phyloP scores from a whole-genome alignment of 116 monocot species.

The Iris pallida region DNA sequence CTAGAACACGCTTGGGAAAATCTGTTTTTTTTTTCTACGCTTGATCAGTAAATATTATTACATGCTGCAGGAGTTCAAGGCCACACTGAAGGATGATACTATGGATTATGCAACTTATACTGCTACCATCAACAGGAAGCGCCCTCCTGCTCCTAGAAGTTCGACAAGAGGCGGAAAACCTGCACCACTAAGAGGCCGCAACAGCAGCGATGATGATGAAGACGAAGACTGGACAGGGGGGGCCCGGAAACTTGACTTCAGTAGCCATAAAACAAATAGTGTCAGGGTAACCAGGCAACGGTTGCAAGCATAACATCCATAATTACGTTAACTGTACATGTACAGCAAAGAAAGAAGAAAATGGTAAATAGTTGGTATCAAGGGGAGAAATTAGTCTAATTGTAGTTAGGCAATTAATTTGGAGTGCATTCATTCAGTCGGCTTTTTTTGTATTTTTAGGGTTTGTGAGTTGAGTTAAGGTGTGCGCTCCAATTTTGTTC shows the following conservation, averaged over 20 bases:
- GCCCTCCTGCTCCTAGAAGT: slow-evolving; percentile 55
- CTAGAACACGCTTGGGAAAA: too few relatives aligned
- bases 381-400: neutral
- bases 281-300: slow-evolving; percentile 59
- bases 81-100: slow-evolving; percentile 67
- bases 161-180: slow-evolving; percentile 32
- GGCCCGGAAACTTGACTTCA: slow-evolving; percentile 52
- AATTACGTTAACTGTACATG: slow-evolving; percentile 8
- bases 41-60: too few relatives aligned
- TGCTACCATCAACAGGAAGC: slow-evolving; percentile 55
- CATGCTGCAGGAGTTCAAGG: slow-evolving; percentile 66
- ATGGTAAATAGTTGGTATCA: neutral
- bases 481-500: too few relatives aligned
- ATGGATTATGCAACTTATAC: slow-evolving; percentile 66
- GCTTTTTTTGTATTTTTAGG: too few relatives aligned
- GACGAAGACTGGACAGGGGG: slow-evolving; percentile 77
- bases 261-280: slow-evolving; percentile 24
- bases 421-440: too few relatives aligned
- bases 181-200: slow-evolving; percentile 5
- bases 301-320: slow-evolving; percentile 14
- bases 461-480: too few relatives aligned
- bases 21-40: too few relatives aligned
- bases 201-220: slow-evolving; percentile 24
- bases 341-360: slow-evolving; percentile 1
- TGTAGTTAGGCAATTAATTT: neutral